Conservation (phyloP, 148 eudicot genomes). For the Cornus controversa region DNA sequence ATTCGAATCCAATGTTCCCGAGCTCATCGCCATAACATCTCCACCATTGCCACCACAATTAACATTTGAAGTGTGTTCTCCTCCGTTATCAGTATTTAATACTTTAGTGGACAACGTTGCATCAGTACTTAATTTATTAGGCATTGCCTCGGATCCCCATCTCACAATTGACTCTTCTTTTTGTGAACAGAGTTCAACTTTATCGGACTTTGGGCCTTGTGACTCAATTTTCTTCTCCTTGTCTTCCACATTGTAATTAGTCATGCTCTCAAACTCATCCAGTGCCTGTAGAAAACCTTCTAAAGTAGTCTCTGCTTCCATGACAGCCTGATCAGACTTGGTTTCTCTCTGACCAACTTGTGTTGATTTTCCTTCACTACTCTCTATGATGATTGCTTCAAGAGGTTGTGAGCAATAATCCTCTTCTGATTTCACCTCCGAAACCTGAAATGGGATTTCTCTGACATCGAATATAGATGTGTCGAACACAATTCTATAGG, state of each 20-base stretch:
- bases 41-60: neutral
- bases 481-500: slow-evolving; percentile 62
- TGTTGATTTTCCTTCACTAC: no score
- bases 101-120: neutral
- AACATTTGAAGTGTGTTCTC: neutral
- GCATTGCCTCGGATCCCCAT: slow-evolving; percentile 23
- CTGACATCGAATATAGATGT: slow-evolving; percentile 28
- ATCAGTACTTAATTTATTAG: neutral
- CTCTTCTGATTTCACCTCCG: no score
- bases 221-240: slow-evolving; percentile 37
- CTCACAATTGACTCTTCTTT: slow-evolving; percentile 21
- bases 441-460: slow-evolving; percentile 18
- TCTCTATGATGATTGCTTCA: no score
- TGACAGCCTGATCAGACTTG: neutral
- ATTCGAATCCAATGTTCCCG: slow-evolving; percentile 8
- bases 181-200: slow-evolving; percentile 13
- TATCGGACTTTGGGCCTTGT: slow-evolving; percentile 19
- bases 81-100: neutral
- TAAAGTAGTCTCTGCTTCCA: slow-evolving; percentile 22
- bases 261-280: slow-evolving; percentile 37
- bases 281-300: slow-evolving; percentile 29
- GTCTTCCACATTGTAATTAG: slow-evolving; percentile 25
- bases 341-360: slow-evolving; percentile 11
- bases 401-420: no score
- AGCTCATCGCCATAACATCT: slow-evolving; percentile 5